phyloP scores from a whole-genome alignment of 2,329 filamentous ascomycete species.

The Fusarium pseudocircinatum region DNA sequence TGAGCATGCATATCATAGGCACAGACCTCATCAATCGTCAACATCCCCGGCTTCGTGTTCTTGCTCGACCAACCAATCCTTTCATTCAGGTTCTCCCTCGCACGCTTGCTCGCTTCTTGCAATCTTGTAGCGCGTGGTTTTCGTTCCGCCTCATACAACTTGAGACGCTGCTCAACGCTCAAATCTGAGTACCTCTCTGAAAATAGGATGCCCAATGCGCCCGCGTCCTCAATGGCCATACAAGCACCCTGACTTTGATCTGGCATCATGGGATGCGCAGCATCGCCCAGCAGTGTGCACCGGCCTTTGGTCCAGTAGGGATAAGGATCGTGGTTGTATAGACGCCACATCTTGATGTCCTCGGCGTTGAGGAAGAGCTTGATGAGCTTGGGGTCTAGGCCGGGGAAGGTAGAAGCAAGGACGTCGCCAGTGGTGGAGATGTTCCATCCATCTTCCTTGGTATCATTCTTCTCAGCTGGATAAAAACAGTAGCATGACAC shows the following conservation, averaged over 20 bases:
- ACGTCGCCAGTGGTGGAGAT: conserved; percentile 60
- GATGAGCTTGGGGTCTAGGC: conserved; percentile 65
- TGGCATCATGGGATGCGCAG: conserved; percentile 26
- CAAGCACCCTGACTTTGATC: conserved; percentile 19
- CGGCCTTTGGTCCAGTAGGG: conserved; percentile 19
- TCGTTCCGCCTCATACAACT: conserved; percentile 6
- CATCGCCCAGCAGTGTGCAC: conserved; percentile 19
- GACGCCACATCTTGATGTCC: conserved; percentile 69
- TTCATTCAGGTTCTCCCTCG: conserved; percentile 17
- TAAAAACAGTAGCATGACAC: conserved; percentile 74
- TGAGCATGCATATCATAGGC: conserved; percentile 53
- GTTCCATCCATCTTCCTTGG: conserved; percentile 64
- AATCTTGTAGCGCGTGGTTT: conserved; percentile 10
- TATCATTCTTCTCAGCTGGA: conserved; percentile 65
- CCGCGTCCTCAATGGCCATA: conserved; percentile 12
- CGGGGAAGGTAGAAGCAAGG: conserved; percentile 65
- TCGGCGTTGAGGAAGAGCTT: conserved; percentile 64
- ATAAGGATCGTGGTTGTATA: conserved; percentile 55
- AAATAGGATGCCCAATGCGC: not conserved
- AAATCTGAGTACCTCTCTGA: conserved; percentile 1
- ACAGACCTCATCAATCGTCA: conserved; percentile 73
- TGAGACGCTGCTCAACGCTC: not conserved
- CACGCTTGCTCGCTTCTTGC: conserved; percentile 14
- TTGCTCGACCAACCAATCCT: conserved; percentile 25
- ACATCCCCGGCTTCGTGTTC: conserved; percentile 62